Percentiles rank a stretch among this genome's conserved stretches.
phyloP scores from a whole-genome alignment of 495 filamentous ascomycete species.

The Tuber calosporum region DNA sequence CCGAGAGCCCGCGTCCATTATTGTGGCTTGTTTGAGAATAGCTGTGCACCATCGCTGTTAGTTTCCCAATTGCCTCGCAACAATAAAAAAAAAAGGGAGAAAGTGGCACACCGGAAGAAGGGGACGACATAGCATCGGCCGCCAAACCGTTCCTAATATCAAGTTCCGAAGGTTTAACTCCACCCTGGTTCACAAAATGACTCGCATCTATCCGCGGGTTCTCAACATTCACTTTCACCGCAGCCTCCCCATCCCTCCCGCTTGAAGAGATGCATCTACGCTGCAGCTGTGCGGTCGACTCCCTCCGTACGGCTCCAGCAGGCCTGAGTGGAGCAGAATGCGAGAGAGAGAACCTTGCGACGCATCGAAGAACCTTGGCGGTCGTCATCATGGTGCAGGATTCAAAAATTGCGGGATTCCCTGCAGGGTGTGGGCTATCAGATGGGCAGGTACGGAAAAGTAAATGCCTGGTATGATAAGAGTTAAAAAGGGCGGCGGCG shows the following conservation, averaged over 20 bases:
- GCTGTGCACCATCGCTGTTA: slow-evolving; percentile 43
- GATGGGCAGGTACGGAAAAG: slow-evolving; percentile 6
- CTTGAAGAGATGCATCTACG: slow-evolving; percentile 30
- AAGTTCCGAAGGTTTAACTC: slow-evolving; percentile 24
- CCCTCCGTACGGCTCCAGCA: slow-evolving; percentile 9
- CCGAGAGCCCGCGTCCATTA: slow-evolving; percentile 88
- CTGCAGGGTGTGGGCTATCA: slow-evolving; percentile 18
- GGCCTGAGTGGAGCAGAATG: slow-evolving; percentile 11
- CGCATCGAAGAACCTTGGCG: slow-evolving; percentile 32
- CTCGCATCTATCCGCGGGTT: slow-evolving; percentile 31
- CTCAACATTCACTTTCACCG: slow-evolving; percentile 28
- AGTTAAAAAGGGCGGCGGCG: neutral
- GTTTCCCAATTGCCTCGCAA: neutral
- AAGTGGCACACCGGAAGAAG: slow-evolving; percentile 32
- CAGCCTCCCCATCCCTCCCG: slow-evolving; percentile 23
- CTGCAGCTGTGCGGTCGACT: slow-evolving; percentile 1
- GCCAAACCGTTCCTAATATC: slow-evolving; percentile 17
- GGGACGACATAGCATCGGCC: slow-evolving; percentile 38
- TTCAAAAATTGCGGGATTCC: neutral
- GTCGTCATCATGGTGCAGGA: slow-evolving; percentile 24
- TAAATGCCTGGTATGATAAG: neutral
- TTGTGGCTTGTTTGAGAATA: slow-evolving; percentile 81
- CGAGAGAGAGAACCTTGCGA: slow-evolving; percentile 21
- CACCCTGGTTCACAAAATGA: slow-evolving; percentile 33
- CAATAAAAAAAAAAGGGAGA: neutral